These are phyloP conservation scores for Exophiala calicioides DNA, from an alignment of 2,329 filamentous ascomycete species.

Conservation along the genomic window DNA sequence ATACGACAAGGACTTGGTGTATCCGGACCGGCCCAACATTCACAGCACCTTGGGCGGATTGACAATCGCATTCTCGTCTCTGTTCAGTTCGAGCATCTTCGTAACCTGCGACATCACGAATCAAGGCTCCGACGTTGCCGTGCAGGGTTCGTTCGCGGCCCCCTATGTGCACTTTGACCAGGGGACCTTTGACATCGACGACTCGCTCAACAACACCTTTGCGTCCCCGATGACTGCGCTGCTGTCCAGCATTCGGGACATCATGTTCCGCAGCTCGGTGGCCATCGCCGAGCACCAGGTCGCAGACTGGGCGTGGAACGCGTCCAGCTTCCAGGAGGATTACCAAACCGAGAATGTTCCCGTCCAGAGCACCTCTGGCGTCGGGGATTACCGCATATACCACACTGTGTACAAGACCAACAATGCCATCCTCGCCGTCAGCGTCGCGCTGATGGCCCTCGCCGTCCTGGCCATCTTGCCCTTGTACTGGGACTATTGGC, in stretches of 20 bases:
- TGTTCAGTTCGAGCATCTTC: constrained; percentile 10
- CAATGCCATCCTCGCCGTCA: constrained; percentile 1
- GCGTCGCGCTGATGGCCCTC: constrained; percentile 34
- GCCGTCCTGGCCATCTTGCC: constrained; percentile 31
- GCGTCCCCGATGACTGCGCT: constrained; percentile 8
- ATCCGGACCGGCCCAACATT: neutral
- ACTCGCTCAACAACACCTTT: constrained; percentile 8
- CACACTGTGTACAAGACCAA: constrained; percentile 13
- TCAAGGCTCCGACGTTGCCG: constrained; percentile 3
- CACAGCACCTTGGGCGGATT: constrained; percentile 13
- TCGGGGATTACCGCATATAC: constrained; percentile 2
- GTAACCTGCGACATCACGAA: constrained; percentile 8
- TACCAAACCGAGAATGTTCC: neutral
- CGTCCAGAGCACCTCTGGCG: neutral
- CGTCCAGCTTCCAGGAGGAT: neutral
- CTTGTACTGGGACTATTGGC: constrained; percentile 30
- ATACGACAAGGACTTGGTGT: neutral
- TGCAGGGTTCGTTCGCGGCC: constrained; percentile 9
- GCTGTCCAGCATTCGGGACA: constrained; percentile 9
- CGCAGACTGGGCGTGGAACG: neutral
- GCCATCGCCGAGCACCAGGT: constrained; percentile 3
- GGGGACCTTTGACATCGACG: constrained; percentile 6
- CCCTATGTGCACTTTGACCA: constrained; percentile 4
- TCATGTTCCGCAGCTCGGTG: constrained; percentile 16
- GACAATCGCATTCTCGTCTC: constrained; percentile 3